Base-by-base conservation (phyloP, 495 filamentous ascomycete genomes). In the Thozetella sp. region DNA sequence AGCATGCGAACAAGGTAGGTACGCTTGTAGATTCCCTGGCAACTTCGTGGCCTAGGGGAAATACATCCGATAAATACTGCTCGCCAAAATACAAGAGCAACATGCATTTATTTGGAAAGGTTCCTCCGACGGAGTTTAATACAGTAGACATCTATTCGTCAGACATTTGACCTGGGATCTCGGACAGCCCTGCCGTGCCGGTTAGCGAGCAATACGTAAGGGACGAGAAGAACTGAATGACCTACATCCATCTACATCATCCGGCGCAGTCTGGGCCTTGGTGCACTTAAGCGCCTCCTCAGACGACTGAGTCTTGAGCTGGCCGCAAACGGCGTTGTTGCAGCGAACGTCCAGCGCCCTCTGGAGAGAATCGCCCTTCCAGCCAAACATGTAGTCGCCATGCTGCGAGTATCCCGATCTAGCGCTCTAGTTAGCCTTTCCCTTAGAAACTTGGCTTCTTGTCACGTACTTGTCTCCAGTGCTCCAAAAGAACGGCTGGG, bases 351-450 rank as follows among this genome's bases (percentile, higher is more conserved):
- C 76, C 68, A 83, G 71, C n/a, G 79, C 80, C 6, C 67, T 63
- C 70, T 79, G 78, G 1, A 83, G 70, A 0, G 77, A 70, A 25
- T 80, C 74, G 34, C 71, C 79, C 61, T 81, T 72, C 79, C 80
- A 83, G 19, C 80, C 79, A 64, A 82, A 83, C 46, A 83, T 61
- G 62, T 83, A 83, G 54, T 83, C 80, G 25, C 78, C 80, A 58
- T 81, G 80, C 17, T 77, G 72, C 11, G 73, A 71, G 54, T 76
- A 75, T 10, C 80, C 77, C 30, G 67, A 67, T 0, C 72, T 70
- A 37, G 15, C 30, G 30, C 25, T 12, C 15, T 27, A 1, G 3
- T 10, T 37, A 37, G n/a, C 15, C 6, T 25, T 11, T 48, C 25
- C 37, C 25, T 19, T 83, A 59, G 86, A 81, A 53, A 87, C 67